Percentiles rank a stretch among this genome's conserved stretches.
Conservation (phyloP, 768 basidiomycete genomes). For the Macrocybe gigantea region DNA sequence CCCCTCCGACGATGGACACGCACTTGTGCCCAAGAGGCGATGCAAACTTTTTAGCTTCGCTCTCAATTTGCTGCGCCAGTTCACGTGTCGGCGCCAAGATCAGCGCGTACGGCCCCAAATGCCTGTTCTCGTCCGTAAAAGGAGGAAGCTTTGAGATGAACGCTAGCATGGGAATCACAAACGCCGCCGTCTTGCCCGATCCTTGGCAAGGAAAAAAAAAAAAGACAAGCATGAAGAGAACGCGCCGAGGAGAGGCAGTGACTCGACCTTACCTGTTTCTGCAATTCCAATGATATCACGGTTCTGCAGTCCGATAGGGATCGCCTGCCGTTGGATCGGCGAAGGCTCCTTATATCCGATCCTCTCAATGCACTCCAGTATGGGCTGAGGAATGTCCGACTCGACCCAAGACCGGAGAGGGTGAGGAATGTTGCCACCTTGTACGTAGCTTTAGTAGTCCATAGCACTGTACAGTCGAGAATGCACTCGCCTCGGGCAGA, state of each 20-base stretch:
- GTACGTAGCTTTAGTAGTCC: conserved; percentile 2
- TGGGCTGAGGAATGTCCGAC: conserved; percentile 70
- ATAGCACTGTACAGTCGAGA: not conserved
- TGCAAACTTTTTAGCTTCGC: conserved; percentile 89
- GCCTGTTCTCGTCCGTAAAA: conserved; percentile 89
- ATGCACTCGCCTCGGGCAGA: conserved; percentile 71
- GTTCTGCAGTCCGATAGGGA: conserved; percentile 96
- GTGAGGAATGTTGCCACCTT: conserved; percentile 90
- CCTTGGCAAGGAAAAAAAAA: conserved; percentile 37
- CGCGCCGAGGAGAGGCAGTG: not conserved
- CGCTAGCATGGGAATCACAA: conserved; percentile 95
- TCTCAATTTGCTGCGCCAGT: conserved; percentile 95
- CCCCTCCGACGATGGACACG: conserved; percentile 98
- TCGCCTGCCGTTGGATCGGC: conserved; percentile 96
- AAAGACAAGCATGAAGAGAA: conserved; percentile 2
- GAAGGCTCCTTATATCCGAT: conserved; percentile 98
- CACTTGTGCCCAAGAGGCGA: conserved; percentile 85
- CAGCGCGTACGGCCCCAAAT: conserved; percentile 89
- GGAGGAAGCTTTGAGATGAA: conserved; percentile 86
- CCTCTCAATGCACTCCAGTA: conserved; percentile 79
- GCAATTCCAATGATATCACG: conserved; percentile 98
- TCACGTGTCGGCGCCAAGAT: conserved; percentile 98
- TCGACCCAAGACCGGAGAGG: conserved; percentile 92
- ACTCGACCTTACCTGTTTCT: conserved; percentile 71
- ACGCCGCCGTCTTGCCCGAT: conserved; percentile 98